Evolutionary conservation across 2,329 filamentous ascomycete species (phyloP).

Genomic region (Chaetothyriales sp.): DNA sequence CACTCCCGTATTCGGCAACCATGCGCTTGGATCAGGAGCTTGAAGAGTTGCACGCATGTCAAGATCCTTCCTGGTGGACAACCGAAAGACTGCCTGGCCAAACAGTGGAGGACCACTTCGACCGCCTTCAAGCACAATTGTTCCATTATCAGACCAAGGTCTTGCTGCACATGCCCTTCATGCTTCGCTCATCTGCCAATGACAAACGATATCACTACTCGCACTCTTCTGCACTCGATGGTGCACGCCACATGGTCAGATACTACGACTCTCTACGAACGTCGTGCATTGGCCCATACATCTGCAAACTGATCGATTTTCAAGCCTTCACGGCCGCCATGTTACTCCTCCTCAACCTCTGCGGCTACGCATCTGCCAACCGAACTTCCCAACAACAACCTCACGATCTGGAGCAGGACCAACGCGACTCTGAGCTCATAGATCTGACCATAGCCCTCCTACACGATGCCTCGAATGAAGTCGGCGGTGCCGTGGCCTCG

Average conservation of each 20-base stretch:
- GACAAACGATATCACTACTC: constrained; percentile 29
- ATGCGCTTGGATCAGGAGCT: constrained; percentile 31
- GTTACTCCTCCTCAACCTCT: constrained; percentile 31
- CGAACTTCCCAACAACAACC: constrained; percentile 16
- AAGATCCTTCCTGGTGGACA: constrained; percentile 24
- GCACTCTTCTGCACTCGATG: constrained; percentile 27
- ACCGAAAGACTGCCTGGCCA: constrained; percentile 14
- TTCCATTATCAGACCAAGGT: constrained; percentile 28
- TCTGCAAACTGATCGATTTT: constrained; percentile 38
- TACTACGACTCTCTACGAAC: constrained; percentile 27
- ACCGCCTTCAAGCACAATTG: constrained; percentile 27
- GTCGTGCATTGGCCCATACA: constrained; percentile 20
- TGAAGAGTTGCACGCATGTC: constrained; percentile 20
- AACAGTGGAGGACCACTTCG: constrained; percentile 20
- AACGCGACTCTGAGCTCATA: constrained; percentile 27
- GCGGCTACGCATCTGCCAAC: constrained; percentile 19
- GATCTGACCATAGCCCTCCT: constrained; percentile 23
- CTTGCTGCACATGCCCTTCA: constrained; percentile 35
- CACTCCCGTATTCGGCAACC: constrained; percentile 27
- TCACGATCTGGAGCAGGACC: constrained; percentile 21
- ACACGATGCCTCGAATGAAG: constrained; percentile 21
- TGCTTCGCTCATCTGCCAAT: constrained; percentile 25
- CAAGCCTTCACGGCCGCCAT: constrained; percentile 34
- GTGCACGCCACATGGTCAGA: constrained; percentile 28
- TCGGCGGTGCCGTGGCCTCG: constrained; percentile 30